phyloP scores from a whole-genome alignment of 495 filamentous ascomycete species.

The Aspergillus leporis region DNA sequence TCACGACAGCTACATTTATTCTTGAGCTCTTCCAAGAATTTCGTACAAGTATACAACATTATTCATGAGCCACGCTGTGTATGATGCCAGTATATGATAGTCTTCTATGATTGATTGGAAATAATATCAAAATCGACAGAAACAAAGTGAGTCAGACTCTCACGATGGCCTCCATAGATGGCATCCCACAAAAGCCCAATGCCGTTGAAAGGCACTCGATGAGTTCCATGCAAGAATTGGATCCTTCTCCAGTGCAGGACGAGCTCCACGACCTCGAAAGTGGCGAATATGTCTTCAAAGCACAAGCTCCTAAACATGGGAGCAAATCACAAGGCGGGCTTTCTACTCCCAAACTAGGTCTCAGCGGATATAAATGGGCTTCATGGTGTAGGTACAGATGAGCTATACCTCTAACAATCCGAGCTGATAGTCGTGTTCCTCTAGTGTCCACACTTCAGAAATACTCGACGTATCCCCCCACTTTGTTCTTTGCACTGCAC shows the following conservation, averaged over 20 bases:
- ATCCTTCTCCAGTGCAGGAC: conserved; percentile 78
- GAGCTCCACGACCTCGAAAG: conserved; percentile 49
- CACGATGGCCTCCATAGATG: conserved; percentile 14
- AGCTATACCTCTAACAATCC: neutral
- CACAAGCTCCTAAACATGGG: conserved; percentile 15
- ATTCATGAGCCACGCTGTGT: neutral
- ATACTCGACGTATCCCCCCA: conserved; percentile 87
- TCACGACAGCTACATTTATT: too few species aligned
- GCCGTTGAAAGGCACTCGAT: conserved; percentile 48
- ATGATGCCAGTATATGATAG: neutral
- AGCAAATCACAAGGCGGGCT: conserved; percentile 18
- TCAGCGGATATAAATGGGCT: conserved; percentile 60
- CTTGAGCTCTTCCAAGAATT: neutral
- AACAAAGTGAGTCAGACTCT: neutral
- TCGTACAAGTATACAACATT: too few species aligned
- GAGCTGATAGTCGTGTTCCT: neutral
- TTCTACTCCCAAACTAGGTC: conserved; percentile 47
- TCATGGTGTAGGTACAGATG: conserved; percentile 55
- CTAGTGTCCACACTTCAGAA: conserved; percentile 77
- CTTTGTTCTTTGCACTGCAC: conserved; percentile 74
- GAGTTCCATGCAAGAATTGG: conserved; percentile 72
- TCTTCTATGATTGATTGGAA: neutral
- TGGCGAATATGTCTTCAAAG: conserved; percentile 58
- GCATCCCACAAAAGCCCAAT: conserved; percentile 21
- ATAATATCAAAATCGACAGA: neutral